Percentiles rank a stretch among this genome's conserved stretches.
Evolutionary conservation across 2,329 filamentous ascomycete species (phyloP).

Genomic region (Penicillium sp.): DNA sequence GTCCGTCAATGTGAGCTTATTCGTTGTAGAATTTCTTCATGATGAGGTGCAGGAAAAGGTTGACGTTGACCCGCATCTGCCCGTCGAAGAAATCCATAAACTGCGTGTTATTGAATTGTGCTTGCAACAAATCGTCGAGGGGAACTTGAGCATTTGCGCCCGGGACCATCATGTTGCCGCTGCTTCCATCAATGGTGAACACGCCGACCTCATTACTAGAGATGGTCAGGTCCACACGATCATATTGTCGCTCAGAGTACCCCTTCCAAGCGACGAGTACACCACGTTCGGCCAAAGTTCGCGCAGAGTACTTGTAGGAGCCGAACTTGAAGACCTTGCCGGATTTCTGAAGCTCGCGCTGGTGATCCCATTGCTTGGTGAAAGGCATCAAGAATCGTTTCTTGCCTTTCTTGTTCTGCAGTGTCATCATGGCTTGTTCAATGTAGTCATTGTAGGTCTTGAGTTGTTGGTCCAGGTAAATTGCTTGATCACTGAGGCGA

Average conservation of each 20-base stretch:
- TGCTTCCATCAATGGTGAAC: slow-evolving; percentile 85
- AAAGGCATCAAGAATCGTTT: slow-evolving; percentile 93
- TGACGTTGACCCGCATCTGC: slow-evolving; percentile 85
- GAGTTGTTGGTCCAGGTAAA: slow-evolving; percentile 87
- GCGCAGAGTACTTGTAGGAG: slow-evolving; percentile 92
- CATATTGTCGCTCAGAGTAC: slow-evolving; percentile 75
- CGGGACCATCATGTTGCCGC: slow-evolving; percentile 90
- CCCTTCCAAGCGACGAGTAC: slow-evolving; percentile 89
- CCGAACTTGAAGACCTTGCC: slow-evolving; percentile 96
- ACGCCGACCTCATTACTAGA: slow-evolving; percentile 89
- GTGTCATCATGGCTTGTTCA: slow-evolving; percentile 93
- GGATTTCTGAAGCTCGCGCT: slow-evolving; percentile 85
- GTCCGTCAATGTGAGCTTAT: slow-evolving; percentile 21
- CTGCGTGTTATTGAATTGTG: slow-evolving; percentile 94
- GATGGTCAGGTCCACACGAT: slow-evolving; percentile 89
- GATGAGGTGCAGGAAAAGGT: slow-evolving; percentile 88
- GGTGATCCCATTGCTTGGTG: slow-evolving; percentile 97
- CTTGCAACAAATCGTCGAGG: slow-evolving; percentile 88
- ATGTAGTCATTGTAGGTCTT: slow-evolving; percentile 99
- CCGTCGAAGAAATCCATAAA: slow-evolving; percentile 93
- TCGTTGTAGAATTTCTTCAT: slow-evolving; percentile 95
- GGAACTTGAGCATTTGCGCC: slow-evolving; percentile 83
- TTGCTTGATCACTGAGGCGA: slow-evolving; percentile 58
- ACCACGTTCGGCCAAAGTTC: slow-evolving; percentile 83
- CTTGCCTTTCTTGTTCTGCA: slow-evolving; percentile 95